A percentile compares a stretch with the other conserved stretches of the same genome.
phyloP scores from a whole-genome alignment of 768 basidiomycete genomes.

The Tubosaeta sp. region DNA sequence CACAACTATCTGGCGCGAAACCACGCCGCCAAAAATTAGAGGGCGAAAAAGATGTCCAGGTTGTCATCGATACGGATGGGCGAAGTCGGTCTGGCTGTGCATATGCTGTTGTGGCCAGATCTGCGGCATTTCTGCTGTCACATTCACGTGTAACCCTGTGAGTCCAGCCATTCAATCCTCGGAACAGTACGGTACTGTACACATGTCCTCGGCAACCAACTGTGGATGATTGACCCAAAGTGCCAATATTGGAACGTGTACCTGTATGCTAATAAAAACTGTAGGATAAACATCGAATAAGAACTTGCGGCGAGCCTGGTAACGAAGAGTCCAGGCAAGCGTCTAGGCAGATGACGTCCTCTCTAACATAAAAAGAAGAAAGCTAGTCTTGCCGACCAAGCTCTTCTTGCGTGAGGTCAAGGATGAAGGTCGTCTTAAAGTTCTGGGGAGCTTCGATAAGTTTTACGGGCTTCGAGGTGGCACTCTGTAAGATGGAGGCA shows the following conservation, averaged over 20 bases:
- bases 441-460: slow-evolving; percentile 77
- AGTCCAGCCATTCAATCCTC: neutral
- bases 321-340: neutral
- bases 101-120: neutral
- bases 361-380: neutral
- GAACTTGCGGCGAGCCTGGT: slow-evolving; percentile 8
- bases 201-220: neutral
- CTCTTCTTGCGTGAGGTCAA: slow-evolving; percentile 81
- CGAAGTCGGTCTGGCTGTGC: neutral
- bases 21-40: neutral
- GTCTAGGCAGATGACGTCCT: neutral
- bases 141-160: too few species aligned
- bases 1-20: neutral
- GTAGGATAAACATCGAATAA: slow-evolving; percentile 22
- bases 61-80: neutral
- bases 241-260: slow-evolving; percentile 16
- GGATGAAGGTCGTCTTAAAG: slow-evolving; percentile 63
- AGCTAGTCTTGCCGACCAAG: slow-evolving; percentile 62
- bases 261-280: slow-evolving; percentile 13
- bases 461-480: slow-evolving; percentile 50
- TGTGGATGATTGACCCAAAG: neutral
- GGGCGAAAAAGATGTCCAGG: neutral
- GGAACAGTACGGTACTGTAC: neutral
- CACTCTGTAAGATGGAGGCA: slow-evolving; percentile 45
- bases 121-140: neutral